Conservation (phyloP, 2,329 filamentous ascomycete genomes). For the Hymenoscyphus salicellus region DNA sequence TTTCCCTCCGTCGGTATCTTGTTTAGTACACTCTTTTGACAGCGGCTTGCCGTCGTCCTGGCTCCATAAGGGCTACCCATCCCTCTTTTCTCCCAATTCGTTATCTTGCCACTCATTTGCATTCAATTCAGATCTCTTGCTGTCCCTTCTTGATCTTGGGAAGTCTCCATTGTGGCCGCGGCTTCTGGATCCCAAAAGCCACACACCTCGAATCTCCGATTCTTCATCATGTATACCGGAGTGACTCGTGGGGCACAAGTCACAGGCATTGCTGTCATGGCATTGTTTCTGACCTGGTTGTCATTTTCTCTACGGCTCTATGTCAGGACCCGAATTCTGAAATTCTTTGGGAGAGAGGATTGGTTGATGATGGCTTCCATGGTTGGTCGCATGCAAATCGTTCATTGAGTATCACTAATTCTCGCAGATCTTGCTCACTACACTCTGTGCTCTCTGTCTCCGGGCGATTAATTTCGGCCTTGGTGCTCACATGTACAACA, state of each 20-base stretch:
- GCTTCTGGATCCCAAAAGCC: neutral
- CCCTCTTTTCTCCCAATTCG: neutral
- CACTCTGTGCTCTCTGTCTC: conserved; percentile 29
- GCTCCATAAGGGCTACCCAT: neutral
- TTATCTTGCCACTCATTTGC: neutral
- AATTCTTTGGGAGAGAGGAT: conserved; percentile 34
- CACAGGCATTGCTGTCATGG: conserved; percentile 34
- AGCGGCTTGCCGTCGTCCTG: conserved; percentile 5
- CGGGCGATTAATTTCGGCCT: conserved; percentile 27
- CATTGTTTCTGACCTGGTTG: conserved; percentile 39
- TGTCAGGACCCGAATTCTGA: conserved; percentile 31
- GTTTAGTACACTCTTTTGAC: conserved; percentile 3
- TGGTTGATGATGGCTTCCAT: conserved; percentile 33
- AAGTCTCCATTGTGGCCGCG: neutral
- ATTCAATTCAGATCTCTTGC: neutral
- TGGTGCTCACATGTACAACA: conserved; percentile 32
- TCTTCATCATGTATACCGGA: conserved; percentile 14
- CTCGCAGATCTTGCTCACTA: conserved; percentile 28
- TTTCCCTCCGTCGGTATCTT: neutral
- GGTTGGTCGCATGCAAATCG: conserved; percentile 15
- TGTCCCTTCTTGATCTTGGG: neutral
- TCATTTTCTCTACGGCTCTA: conserved; percentile 31
- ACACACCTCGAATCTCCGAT: neutral
- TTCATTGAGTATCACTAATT: neutral
- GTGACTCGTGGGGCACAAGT: conserved; percentile 30